Percentiles rank a stretch among this genome's conserved stretches.
Conservation (phyloP, 2,329 filamentous ascomycete genomes). For the Leptographium procerum region DNA sequence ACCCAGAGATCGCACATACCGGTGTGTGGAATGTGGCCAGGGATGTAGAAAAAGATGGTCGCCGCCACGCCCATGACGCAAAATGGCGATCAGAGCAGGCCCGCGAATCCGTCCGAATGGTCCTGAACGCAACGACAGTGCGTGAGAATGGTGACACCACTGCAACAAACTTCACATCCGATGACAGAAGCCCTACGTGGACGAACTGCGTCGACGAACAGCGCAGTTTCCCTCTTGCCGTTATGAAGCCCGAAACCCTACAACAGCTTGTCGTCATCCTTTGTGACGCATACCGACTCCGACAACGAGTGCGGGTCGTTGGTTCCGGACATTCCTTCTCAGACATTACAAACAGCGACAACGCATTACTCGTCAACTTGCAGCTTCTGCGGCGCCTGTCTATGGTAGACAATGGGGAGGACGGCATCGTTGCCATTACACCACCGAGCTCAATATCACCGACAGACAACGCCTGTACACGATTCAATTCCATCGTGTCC, state of each 20-base stretch:
- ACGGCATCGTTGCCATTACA: constrained; percentile 8
- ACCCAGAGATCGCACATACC: constrained; percentile 7
- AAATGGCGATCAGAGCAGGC: constrained; percentile 8
- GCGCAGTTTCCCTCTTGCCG: constrained; percentile 11
- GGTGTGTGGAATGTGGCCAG: constrained; percentile 10
- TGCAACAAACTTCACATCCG: background rate
- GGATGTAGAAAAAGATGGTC: background rate
- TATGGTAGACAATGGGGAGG: constrained; percentile 12
- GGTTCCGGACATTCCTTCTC: constrained; percentile 18
- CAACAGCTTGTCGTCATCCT: constrained; percentile 14
- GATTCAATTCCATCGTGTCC: background rate
- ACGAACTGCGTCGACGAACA: constrained; percentile 15
- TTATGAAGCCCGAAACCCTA: constrained; percentile 12
- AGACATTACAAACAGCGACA: constrained; percentile 13
- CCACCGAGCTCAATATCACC: background rate
- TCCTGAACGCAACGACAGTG: constrained; percentile 5
- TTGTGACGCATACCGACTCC: constrained; percentile 10
- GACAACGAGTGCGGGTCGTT: constrained; percentile 14
- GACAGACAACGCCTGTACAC: no score
- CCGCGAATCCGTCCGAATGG: constrained; percentile 5
- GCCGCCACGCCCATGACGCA: constrained; percentile 7
- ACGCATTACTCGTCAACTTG: constrained; percentile 14
- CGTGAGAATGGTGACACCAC: background rate
- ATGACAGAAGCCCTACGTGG: constrained; percentile 7
- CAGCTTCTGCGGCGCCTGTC: constrained; percentile 10